A percentile compares a stretch with the other conserved stretches of the same genome.
Conservation (phyloP, 2,329 filamentous ascomycete species). For the Ciborinia camelliae region DNA sequence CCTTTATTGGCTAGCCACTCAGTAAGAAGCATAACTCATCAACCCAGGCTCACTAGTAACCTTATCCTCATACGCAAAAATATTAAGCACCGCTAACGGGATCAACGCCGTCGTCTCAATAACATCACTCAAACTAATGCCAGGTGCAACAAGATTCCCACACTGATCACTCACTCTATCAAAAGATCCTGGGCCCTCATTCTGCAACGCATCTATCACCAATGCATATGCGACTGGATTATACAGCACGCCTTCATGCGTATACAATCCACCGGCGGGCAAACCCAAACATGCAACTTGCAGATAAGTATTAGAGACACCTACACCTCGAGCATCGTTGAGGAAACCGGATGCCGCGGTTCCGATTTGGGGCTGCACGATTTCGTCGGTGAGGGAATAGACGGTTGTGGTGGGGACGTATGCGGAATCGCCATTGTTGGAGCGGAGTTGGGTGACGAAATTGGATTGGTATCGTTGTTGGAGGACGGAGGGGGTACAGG, state of each 20-base stretch:
- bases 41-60: neutral
- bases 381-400: constrained; percentile 49
- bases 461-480: constrained; percentile 48
- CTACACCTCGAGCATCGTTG: constrained; percentile 32
- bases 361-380: constrained; percentile 50
- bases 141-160: neutral
- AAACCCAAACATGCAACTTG: constrained; percentile 9
- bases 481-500: neutral
- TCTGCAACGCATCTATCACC: constrained; percentile 5
- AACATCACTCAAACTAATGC: constrained; percentile 4
- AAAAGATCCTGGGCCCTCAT: constrained; percentile 4
- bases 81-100: neutral
- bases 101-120: neutral
- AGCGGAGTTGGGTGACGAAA: constrained; percentile 44
- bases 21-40: constrained; percentile 10
- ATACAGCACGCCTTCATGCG: constrained; percentile 1
- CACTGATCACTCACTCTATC: constrained; percentile 1
- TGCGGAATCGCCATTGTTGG: constrained; percentile 47
- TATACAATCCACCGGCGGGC: neutral
- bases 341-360: constrained; percentile 45
- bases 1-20: neutral
- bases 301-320: constrained; percentile 4
- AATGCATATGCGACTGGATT: constrained; percentile 15
- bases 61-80: neutral
- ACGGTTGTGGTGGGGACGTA: constrained; percentile 55